Base-by-base conservation (phyloP, 352 stramenopile genomes). In the Phytophthora hibernalis region DNA sequence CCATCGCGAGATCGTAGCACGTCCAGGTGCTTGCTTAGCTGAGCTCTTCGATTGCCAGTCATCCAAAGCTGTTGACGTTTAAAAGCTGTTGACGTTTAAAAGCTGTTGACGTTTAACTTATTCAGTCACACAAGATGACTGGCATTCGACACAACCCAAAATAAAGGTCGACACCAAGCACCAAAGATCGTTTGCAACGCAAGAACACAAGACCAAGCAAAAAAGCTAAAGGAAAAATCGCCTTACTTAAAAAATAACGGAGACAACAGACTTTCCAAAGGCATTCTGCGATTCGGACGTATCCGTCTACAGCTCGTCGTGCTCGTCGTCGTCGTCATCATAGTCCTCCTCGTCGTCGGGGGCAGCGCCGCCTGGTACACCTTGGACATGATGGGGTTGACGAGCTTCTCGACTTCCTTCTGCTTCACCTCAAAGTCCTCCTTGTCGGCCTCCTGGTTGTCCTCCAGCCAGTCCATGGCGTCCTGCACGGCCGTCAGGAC, bases 341-440 rank as follows among this genome's bases (percentile, higher is more conserved):
- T 91, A 79, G 53, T 77, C 87, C 42, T 79, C 82, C 54, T 82
- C 89, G 54, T 82, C 88, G 35, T 81, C 77, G 5, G 69, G 83
- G 54, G 77, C 85, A 62, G 86, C 90, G 31, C 79, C 75, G n/a
- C 77, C 80, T 96, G 82, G 87, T 99, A 99, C 40, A 99, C 82
- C 79, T 98, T 98, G 66, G 90, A 85, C 92, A 99, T 99, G 84
- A 99, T 99, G 31, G 98, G 98, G 85, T 99, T 99, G 3, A 91
- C 92, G 26, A 98, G 69, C 82, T 97, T 95, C 87, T 99, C 97
- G 30, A 99, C 89, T 82, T 99, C 98, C 87, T 99, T 99, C 80
- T 99, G 95, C 90, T 99, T 98, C n/a, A 62, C 87, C 63, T 96
- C 87, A 65, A 96, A 99, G 74, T 99, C 98, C 22, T 99, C 97